Conservation (phyloP, 495 filamentous ascomycete species). For the Aspergillus carlsbadensis region DNA sequence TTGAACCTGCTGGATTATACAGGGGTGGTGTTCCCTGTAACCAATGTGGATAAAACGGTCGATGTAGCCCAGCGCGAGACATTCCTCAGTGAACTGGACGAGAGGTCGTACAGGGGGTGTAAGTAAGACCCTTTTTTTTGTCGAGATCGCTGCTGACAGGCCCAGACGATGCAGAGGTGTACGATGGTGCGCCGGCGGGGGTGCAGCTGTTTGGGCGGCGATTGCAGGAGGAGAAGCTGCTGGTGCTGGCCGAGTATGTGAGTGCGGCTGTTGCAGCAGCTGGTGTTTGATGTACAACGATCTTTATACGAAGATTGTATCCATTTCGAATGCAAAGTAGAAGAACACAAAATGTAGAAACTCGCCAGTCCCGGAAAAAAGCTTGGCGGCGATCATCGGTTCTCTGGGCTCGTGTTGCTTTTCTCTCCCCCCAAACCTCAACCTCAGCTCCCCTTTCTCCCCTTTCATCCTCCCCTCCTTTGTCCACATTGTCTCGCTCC, state of each 20-base stretch:
- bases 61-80: conserved; percentile 42
- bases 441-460: conserved; percentile 3
- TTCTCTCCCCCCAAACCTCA: conserved; percentile 7
- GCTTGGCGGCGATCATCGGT: conserved; percentile 28
- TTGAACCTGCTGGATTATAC: conserved; percentile 61
- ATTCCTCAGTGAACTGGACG: conserved; percentile 43
- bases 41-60: conserved; percentile 50
- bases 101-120: conserved; percentile 49
- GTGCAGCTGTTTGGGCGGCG: conserved; percentile 41
- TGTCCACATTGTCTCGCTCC: conserved; percentile 1
- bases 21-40: conserved; percentile 57
- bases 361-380: no score
- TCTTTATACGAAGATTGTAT: no score
- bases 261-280: background rate
- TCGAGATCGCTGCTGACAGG: conserved; percentile 6
- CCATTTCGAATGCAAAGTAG: no score
- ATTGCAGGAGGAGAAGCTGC: conserved; percentile 17
- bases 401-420: conserved; percentile 16
- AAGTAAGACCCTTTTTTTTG: conserved; percentile 28
- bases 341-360: no score
- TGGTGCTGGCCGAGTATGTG: conserved; percentile 14
- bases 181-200: conserved; percentile 54
- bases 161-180: conserved; percentile 51
- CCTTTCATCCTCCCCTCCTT: background rate
- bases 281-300: no score